Base-by-base conservation (phyloP, 345 rosid species). In the Populus nigra region DNA sequence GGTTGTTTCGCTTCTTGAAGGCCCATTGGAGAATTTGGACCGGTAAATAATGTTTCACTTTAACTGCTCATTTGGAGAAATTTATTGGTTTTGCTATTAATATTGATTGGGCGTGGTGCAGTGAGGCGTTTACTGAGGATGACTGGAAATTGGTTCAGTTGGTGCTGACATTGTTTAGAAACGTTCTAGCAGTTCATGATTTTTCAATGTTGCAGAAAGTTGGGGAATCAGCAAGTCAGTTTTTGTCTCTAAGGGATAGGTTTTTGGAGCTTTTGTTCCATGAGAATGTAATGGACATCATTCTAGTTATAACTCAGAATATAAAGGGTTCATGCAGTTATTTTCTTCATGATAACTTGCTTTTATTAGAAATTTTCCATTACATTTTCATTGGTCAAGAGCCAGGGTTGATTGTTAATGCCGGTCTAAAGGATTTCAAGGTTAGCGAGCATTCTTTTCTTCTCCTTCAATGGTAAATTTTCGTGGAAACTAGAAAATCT, bases 71-170 rank as follows among this genome's bases (percentile, higher is more conserved):
- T 12, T 27, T 23, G 17, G 61, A 11, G 10, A 49, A 36, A 3
- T 33, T 7, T 47, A 9, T 57, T 27, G 12, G 41, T 68, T 13
- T 13, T 47, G 35, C 17, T 29, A n/a, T 4, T 39, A 22, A 36
- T 17, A 49, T 27, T 62, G 15, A 11, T 70, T 38, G 3, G 5
- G 23, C 43, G 39, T 20, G 8, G 33, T 57, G 31, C 92, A 96
- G 99, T 65, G 92, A 93, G 69, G 69, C 80, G 59, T 91, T 96
- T 81, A 82, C 86, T 0, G 99, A 96, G 83, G 99, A 96, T 80
- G 97, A 96, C 81, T 96, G 98, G 99, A 96, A 96, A 85, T 79
- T 96, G 90, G 87, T 92, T 79, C 98, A 93, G 88, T 93, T 96
- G 50, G 88, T 93, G 36, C 87, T 96, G 80, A 93, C 98, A 63